Base-by-base conservation (phyloP, 768 basidiomycete genomes). In the Mrakia blollopis region DNA sequence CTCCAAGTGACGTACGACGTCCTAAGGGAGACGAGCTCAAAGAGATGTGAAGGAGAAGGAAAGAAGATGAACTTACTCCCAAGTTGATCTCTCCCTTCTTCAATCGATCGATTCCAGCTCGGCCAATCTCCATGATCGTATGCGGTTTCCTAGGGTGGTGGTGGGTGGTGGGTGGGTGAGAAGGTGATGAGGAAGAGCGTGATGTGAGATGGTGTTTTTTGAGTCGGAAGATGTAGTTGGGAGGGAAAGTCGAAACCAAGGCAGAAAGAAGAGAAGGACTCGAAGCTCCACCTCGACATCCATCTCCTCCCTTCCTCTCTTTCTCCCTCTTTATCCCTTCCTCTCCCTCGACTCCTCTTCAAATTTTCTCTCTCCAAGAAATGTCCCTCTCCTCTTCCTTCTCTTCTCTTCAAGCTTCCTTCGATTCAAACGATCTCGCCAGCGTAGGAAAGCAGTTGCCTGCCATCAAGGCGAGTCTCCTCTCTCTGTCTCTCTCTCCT, bases 1-100 rank as follows among this genome's bases (percentile, higher is more conserved):
- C 21, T 62, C 2, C 21, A n/a, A n/a, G n/a, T n/a, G n/a, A n/a
- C n/a, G n/a, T 16, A 6, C 30, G 35, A 65, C 32, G 4, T 2
- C 13, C 2, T 41, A 28, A 41, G 25, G 18, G 14, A 47, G 0
- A 11, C 8, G 3, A 13, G 9, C 23, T 14, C 16, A n/a, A 71
- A 50, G 41, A 25, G 28, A n/a, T 4, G 16, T 41, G 30, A 28
- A 23, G 32, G 28, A 28, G 47, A 62, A 61, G 21, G 28, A 47
- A 11, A 52, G 47, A 65, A 25, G 16, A 75, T 6, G 16, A 54
- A 88, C 92, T 81, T 85, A 96, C 94, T 80, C 94, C 94, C 81
- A 98, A 90, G 87, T 98, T 94, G 83, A 98, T 92, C 87, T 98
- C 96, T 81, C 96, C 95, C 63, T 87, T 86, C 86, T 98, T 98